A percentile compares a stretch with the other conserved stretches of the same genome.
These are phyloP conservation scores for Phytophthora aleatoria DNA, from an alignment of 352 stramenopile species.

Conservation along the genomic window DNA sequence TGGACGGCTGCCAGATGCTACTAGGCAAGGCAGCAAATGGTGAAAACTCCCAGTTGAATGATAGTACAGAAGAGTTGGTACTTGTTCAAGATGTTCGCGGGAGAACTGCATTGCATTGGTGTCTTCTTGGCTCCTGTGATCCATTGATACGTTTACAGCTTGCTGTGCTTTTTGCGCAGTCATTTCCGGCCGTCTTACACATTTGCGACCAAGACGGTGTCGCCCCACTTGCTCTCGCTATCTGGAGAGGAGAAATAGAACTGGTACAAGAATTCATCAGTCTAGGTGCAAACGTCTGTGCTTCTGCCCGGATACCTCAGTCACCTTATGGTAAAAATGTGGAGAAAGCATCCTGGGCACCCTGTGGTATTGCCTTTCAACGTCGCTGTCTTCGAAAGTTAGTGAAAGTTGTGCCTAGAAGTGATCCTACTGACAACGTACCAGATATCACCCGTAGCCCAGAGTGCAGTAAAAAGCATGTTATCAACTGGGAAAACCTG, in stretches of 20 bases:
- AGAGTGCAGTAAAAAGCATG: not conserved
- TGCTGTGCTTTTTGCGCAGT: slow-evolving; percentile 34
- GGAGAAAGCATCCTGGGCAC: slow-evolving; percentile 47
- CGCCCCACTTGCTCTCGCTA: slow-evolving; percentile 53
- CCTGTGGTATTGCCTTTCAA: slow-evolving; percentile 46
- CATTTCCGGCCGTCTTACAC: slow-evolving; percentile 41
- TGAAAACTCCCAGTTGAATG: slow-evolving; percentile 1
- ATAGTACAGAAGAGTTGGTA: slow-evolving; percentile 31
- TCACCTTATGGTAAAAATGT: not conserved
- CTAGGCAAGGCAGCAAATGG: slow-evolving; percentile 16
- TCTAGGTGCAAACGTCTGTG: slow-evolving; percentile 47
- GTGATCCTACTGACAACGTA: not conserved
- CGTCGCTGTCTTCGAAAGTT: not conserved
- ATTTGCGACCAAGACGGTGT: slow-evolving; percentile 46
- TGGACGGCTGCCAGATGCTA: slow-evolving; percentile 52
- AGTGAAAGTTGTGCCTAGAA: not conserved
- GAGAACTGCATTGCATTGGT: slow-evolving; percentile 60
- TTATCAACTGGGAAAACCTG: slow-evolving; percentile 16
- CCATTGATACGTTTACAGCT: not conserved
- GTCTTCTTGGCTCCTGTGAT: slow-evolving; percentile 26
- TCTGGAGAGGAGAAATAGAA: slow-evolving; percentile 33
- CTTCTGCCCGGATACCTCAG: not conserved
- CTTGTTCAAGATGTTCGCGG: slow-evolving; percentile 45
- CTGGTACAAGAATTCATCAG: slow-evolving; percentile 50
- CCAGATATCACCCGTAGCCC: not conserved